Evolutionary conservation across 2,329 filamentous ascomycete species (phyloP).

Genomic region (Ilyonectria destructans): DNA sequence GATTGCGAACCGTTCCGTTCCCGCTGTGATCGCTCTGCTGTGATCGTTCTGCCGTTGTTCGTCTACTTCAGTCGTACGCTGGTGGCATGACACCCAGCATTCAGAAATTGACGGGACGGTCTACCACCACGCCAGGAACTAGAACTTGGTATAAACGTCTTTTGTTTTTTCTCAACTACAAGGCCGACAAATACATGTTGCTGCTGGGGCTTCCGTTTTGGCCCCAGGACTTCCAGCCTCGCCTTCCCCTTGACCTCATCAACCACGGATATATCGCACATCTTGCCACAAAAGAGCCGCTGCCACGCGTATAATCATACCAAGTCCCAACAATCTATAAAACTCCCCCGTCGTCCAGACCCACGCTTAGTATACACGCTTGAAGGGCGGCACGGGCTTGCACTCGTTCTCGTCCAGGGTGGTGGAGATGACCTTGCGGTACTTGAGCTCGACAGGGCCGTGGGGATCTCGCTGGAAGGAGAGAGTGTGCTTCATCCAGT

Average conservation of each 20-base stretch:
- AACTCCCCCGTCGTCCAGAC: constrained; percentile 40
- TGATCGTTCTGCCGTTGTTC: too few relatives aligned
- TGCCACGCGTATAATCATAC: constrained; percentile 46
- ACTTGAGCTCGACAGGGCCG: constrained; percentile 87
- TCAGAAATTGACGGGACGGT: too few relatives aligned
- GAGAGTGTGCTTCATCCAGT: constrained; percentile 99
- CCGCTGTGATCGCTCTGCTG: too few relatives aligned
- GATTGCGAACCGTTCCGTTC: background rate
- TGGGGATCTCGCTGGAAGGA: constrained; percentile 96
- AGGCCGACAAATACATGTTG: constrained; percentile 34
- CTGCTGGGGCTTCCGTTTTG: constrained; percentile 21
- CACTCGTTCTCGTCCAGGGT: constrained; percentile 97
- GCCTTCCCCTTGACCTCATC: constrained; percentile 15
- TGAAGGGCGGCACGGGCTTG: constrained; percentile 96
- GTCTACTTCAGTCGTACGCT: too few relatives aligned
- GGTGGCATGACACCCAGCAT: too few relatives aligned
- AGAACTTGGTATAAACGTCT: constrained; percentile 12
- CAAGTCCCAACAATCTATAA: constrained; percentile 48
- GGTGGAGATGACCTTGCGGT: constrained; percentile 85
- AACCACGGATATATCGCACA: constrained; percentile 50
- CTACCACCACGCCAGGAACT: background rate
- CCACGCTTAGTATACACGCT: constrained; percentile 83
- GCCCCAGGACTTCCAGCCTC: constrained; percentile 22
- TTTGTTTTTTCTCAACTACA: constrained; percentile 30
- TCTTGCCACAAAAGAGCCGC: constrained; percentile 50